Evolutionary conservation across 2,329 filamentous ascomycete species (phyloP), one percentile per base, ranked within the genome.

Genomic region (Drechslera avenae): DNA sequence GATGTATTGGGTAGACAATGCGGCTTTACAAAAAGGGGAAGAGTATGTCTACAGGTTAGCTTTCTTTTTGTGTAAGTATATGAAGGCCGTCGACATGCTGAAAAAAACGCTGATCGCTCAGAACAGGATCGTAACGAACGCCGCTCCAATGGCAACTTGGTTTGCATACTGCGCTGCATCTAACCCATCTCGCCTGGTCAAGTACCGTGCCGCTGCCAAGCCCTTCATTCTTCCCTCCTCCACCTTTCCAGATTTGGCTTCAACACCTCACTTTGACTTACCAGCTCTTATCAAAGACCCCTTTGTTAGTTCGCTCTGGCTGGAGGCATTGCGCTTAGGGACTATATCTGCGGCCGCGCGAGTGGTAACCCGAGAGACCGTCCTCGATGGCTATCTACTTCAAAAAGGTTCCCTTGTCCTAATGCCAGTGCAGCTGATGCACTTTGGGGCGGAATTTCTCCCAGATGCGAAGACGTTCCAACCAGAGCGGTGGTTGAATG

Each of bases 21-120:
- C 31, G 16, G 26, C 26, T 40, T 40, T 30, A 40, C 39, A 3
- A 40, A 19, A 31, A 28, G 39, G 12, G 39, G 39, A 31, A 40
- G 39, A 18, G 39, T 28, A 31, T 40, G 39, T 30, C 5, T 40
- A 12, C 39, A 40, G 10, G 39, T 28, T 1, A 40, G 39, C 10
- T 40, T 40, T 31, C 26, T 40, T 17, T 40, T 40, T n/a, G 39
- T 40, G 39, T 40, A n/a, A 17, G 39, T 40, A 31, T 40, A 39
- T 4, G 3, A 3, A 31, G 3, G 10, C 16, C 5, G 2, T n/a
- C 14, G 9, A 18, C 2, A 40, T 4, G 8, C 12, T 30, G 16
- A 13, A 19, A 31, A n/a, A 4, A n/a, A 12, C 39, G n/a, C n/a
- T 40, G 19, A 40, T 31, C 3, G 14, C 5, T 13, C 7, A 28